phyloP scores from a whole-genome alignment of 2,329 filamentous ascomycete genomes.

The Zalaria obscura region DNA sequence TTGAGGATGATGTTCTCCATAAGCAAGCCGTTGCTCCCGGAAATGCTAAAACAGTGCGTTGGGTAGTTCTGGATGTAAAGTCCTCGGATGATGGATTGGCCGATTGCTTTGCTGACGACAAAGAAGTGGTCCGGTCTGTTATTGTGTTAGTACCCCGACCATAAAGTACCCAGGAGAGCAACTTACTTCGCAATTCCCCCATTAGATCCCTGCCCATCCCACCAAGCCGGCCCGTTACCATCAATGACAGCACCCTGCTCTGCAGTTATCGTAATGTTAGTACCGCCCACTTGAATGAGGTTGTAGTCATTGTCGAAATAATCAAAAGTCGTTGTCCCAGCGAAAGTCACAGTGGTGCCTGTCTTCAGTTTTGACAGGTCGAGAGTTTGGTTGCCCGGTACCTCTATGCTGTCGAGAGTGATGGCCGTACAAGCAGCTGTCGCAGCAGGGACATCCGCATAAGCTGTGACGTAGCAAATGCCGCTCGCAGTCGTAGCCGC shows the following conservation, averaged over 20 bases:
- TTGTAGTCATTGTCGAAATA: slow-evolving; percentile 25
- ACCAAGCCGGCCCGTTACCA: slow-evolving; percentile 27
- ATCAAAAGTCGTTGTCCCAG: slow-evolving; percentile 24
- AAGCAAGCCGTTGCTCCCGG: slow-evolving; percentile 17
- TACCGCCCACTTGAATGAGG: slow-evolving; percentile 24
- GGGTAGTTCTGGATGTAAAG: slow-evolving; percentile 28
- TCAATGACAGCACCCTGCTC: slow-evolving; percentile 20
- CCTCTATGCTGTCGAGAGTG: slow-evolving; percentile 24
- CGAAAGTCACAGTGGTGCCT: slow-evolving; percentile 28
- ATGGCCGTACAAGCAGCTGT: slow-evolving; percentile 28
- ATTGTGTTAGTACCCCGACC: not conserved
- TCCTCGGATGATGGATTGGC: slow-evolving; percentile 21
- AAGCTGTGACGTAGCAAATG: slow-evolving; percentile 1
- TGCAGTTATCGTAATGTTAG: slow-evolving; percentile 25
- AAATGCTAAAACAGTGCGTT: slow-evolving; percentile 25
- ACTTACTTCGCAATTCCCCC: slow-evolving; percentile 23
- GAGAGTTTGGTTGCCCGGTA: slow-evolving; percentile 23
- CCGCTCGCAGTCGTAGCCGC: not conserved
- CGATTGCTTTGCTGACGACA: slow-evolving; percentile 24
- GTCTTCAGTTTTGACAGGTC: slow-evolving; percentile 25
- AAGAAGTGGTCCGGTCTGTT: slow-evolving; percentile 24
- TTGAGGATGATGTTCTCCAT: slow-evolving; percentile 24
- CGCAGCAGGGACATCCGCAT: slow-evolving; percentile 12
- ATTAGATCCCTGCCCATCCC: slow-evolving; percentile 33
- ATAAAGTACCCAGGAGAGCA: not conserved